These are phyloP conservation scores for Saccharomyces eubayanus DNA, from an alignment of 805 yeast genomes.

Conservation along the genomic window DNA sequence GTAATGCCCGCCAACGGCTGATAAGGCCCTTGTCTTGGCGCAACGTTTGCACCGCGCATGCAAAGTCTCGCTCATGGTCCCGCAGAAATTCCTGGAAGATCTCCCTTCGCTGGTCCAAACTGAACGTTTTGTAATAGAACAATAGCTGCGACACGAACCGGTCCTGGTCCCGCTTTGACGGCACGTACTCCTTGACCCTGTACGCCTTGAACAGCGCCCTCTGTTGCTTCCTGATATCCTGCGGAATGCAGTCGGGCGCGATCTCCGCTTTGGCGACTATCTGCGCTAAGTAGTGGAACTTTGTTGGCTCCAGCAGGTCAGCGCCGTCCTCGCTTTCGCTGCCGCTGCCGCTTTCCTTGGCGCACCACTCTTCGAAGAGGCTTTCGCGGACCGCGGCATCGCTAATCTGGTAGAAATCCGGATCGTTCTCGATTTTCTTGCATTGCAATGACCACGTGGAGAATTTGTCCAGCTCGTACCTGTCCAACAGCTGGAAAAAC, in stretches of 20 bases:
- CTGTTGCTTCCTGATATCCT: constrained; percentile 21
- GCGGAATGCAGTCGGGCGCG: constrained; percentile 15
- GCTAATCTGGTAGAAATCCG: constrained; percentile 32
- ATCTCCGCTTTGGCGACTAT: constrained; percentile 22
- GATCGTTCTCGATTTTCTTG: constrained; percentile 35
- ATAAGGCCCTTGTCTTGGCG: background rate
- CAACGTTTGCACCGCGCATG: background rate
- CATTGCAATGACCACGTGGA: constrained; percentile 43
- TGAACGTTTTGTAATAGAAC: constrained; percentile 23
- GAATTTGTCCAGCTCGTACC: constrained; percentile 34
- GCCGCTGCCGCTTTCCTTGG: background rate
- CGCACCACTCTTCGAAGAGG: constrained; percentile 42
- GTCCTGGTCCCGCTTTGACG: constrained; percentile 18
- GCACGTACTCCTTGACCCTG: constrained; percentile 16
- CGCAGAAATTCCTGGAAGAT: constrained; percentile 12
- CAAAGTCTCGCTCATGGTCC: constrained; percentile 1
- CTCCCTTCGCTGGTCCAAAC: constrained; percentile 9
- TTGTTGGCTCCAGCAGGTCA: constrained; percentile 21
- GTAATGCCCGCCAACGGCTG: background rate
- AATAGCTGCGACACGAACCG: constrained; percentile 19
- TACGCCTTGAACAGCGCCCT: constrained; percentile 18
- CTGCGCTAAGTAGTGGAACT: constrained; percentile 28
- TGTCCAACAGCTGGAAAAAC: constrained; percentile 34
- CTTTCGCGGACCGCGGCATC: constrained; percentile 31
- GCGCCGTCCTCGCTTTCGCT: constrained; percentile 7